Evolutionary conservation across 306 rosid species (phyloP).

Genomic region (Medicago truncatula): MtrunA17r5.0-ANR NC_053048.1:782001-782500

Average conservation of each 20-base stretch:
- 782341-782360: too few species aligned
- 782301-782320: too few species aligned
- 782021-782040: neutral
- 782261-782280: neutral
- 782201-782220: conserved; percentile 44
- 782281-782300: neutral
- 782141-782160: neutral
- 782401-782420: too few species aligned
- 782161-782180: conserved; percentile 3
- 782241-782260: conserved; percentile 3
- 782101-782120: neutral
- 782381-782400: too few species aligned
- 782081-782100: conserved; percentile 18
- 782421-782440: too few species aligned
- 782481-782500: too few species aligned
- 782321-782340: too few species aligned
- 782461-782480: too few species aligned
- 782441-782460: too few species aligned
- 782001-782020: conserved; percentile 19
- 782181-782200: conserved; percentile 35
- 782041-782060: neutral
- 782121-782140: conserved; percentile 17
- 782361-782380: too few species aligned
- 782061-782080: conserved; percentile 28
- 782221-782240: neutral